Conservation (phyloP, 2,329 filamentous ascomycete species). For the Xylaria sp. region DNA sequence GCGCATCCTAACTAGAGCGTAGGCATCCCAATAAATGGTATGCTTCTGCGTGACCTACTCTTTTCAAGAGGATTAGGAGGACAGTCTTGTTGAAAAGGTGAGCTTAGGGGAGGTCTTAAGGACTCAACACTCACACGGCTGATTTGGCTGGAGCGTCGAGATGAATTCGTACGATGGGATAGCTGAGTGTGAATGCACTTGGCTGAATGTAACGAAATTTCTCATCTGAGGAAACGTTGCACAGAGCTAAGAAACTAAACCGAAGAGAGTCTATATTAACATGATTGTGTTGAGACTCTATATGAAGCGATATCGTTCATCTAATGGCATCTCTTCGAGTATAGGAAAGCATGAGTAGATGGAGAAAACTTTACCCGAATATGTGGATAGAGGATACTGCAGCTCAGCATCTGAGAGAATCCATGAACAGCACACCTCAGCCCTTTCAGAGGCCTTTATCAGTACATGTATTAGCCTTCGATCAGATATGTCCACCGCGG, state of each 20-base stretch:
- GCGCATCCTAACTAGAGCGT: not conserved
- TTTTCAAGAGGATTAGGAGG: not conserved
- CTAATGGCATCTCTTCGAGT: not conserved
- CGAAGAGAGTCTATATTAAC: not conserved
- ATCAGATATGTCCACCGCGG: slow-evolving; percentile 19
- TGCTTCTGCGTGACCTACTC: not conserved
- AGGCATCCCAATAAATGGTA: not conserved
- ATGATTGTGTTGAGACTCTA: not conserved
- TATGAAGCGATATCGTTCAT: not conserved
- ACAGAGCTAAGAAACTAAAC: not conserved
- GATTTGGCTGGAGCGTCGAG: not conserved
- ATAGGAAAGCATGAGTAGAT: not conserved
- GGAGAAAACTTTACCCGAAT: not conserved
- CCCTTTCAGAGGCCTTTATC: not conserved
- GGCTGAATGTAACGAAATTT: too few species aligned
- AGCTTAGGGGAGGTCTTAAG: not conserved
- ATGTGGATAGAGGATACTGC: not conserved
- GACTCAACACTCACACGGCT: not conserved
- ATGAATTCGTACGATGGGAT: not conserved
- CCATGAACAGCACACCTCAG: not conserved
- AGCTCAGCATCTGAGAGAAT: not conserved
- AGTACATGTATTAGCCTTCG: not conserved
- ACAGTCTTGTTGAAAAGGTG: not conserved
- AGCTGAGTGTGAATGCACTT: not conserved
- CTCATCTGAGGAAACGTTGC: too few species aligned